Evolutionary conservation across 2,329 filamentous ascomycete genomes (phyloP), one percentile per base, ranked within the genome.

Genomic region (Lasiodiplodia sp.): DNA sequence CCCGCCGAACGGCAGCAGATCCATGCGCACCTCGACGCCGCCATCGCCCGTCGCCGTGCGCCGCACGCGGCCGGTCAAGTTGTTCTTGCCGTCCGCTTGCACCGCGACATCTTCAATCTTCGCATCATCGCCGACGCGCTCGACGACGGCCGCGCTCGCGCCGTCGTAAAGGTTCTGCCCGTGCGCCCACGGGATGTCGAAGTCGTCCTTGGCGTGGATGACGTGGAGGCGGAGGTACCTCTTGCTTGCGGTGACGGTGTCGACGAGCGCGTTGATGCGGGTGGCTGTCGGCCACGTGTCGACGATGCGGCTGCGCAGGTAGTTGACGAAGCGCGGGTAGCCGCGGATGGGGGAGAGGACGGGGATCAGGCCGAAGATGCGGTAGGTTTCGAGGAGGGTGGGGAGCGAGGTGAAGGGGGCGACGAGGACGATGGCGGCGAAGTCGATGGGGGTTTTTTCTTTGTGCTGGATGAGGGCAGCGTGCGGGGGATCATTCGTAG

Each of bases 171-270:
- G 49, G 0, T 68, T 78, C 53, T 78, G 73, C 37, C 89, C 88
- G 75, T 94, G 90, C 1, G 82, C 85, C 81, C 88, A 95, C 0
- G 92, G 90, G 69, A 98, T 97, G 73, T 97, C 93, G 69, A 83
- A 82, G 77, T 98, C 95, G 75, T 97, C 88, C 66, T 87, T 86
- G 18, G 94, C 92, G 74, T 97, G 95, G 2, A 98, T 81, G 52
- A 97, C 82, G 53, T 87, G 89, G 23, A 97, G 81, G 25, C 90
- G 85, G 11, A 96, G 68, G 18, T 14, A 7, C 5, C 37, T n/a
- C 2, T 23, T 37, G 25, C 11, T 18, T 11, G 14, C 25, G 2
- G n/a, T 4, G 31, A 16, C 71, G 71, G 75, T 83, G 70, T 81
- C 86, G 78, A 87, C 85, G 72, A 88, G 80, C 56, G 85, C 87